A percentile compares a stretch with the other conserved stretches of the same genome.
These are phyloP conservation scores for Podila minutissima DNA, from an alignment of 192 early-diverging fungal genomes.

Conservation along the genomic window DNA sequence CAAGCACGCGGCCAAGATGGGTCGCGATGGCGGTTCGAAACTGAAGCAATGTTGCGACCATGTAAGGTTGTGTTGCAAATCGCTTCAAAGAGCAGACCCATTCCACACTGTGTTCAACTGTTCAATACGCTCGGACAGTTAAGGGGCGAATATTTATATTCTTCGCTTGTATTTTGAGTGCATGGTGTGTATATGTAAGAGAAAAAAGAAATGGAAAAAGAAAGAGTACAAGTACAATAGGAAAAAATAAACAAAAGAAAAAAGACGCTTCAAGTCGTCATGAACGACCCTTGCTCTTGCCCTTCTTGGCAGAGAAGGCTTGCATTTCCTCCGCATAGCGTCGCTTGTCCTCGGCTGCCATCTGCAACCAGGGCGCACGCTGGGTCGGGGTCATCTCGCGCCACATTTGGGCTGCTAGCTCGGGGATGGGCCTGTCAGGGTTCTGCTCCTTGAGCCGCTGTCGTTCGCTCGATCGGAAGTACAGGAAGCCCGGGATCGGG, in stretches of 20 bases:
- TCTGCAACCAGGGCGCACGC: constrained; percentile 60
- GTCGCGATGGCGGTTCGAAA: constrained; percentile 29
- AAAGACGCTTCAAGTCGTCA: neutral
- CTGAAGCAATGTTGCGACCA: constrained; percentile 14
- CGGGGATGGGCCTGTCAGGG: constrained; percentile 79
- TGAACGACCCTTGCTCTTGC: constrained; percentile 20
- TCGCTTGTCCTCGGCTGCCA: constrained; percentile 68
- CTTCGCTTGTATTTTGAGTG: no score
- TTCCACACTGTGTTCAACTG: no score
- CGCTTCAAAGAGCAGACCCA: no score
- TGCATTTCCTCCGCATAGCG: constrained; percentile 78
- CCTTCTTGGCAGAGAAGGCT: constrained; percentile 50
- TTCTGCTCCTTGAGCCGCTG: constrained; percentile 69
- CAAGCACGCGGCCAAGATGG: constrained; percentile 14
- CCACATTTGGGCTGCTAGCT: constrained; percentile 79
- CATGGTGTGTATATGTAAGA: neutral
- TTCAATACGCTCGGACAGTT: no score
- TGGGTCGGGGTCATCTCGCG: constrained; percentile 62
- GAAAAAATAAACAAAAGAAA: neutral
- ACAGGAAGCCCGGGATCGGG: constrained; percentile 88
- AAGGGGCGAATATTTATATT: no score
- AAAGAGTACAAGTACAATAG: neutral
- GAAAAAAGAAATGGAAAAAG: neutral
- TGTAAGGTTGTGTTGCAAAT: neutral
- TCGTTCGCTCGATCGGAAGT: constrained; percentile 75